phyloP scores from a whole-genome alignment of 139 green algal genomes.

The Axilococcus clingmanii region DNA sequence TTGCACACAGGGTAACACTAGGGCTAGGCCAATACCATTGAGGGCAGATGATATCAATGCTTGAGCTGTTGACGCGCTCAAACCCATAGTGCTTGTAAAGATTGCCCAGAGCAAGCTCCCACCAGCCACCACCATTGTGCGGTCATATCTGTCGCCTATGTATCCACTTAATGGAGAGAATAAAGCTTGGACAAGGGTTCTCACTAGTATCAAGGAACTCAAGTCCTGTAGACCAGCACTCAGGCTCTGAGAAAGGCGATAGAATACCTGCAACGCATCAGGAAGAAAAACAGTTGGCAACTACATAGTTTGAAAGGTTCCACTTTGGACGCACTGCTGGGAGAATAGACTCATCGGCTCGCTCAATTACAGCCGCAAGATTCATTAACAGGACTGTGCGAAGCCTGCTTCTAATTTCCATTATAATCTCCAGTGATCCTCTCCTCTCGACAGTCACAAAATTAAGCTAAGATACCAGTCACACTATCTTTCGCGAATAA shows the following conservation, averaged over 20 bases:
- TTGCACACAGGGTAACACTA: slow-evolving; percentile 60
- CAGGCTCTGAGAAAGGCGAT: slow-evolving; percentile 46
- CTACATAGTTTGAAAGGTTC: not conserved
- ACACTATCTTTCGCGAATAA: not conserved
- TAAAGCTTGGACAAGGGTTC: slow-evolving; percentile 50
- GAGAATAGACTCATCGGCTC: slow-evolving; percentile 32
- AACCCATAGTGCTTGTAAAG: slow-evolving; percentile 54
- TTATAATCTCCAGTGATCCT: not conserved
- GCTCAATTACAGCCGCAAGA: slow-evolving; percentile 28
- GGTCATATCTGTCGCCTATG: slow-evolving; percentile 42
- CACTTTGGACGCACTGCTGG: slow-evolving; percentile 13
- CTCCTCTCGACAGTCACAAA: not conserved
- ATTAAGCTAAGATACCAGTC: not conserved
- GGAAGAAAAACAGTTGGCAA: not conserved
- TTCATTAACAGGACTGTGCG: slow-evolving; percentile 29
- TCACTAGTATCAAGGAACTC: slow-evolving; percentile 48
- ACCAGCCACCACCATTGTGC: slow-evolving; percentile 42
- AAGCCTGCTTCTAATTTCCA: not conserved
- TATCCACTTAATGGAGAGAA: slow-evolving; percentile 23
- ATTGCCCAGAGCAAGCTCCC: slow-evolving; percentile 65
- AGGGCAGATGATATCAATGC: slow-evolving; percentile 34
- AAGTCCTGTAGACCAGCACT: slow-evolving; percentile 45
- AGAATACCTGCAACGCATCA: slow-evolving; percentile 40
- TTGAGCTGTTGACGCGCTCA: slow-evolving; percentile 36
- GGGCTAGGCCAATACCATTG: slow-evolving; percentile 60